Evolutionary conservation across 2,329 filamentous ascomycete genomes (phyloP).

Genomic region (Colletotrichum falcatum): DNA sequence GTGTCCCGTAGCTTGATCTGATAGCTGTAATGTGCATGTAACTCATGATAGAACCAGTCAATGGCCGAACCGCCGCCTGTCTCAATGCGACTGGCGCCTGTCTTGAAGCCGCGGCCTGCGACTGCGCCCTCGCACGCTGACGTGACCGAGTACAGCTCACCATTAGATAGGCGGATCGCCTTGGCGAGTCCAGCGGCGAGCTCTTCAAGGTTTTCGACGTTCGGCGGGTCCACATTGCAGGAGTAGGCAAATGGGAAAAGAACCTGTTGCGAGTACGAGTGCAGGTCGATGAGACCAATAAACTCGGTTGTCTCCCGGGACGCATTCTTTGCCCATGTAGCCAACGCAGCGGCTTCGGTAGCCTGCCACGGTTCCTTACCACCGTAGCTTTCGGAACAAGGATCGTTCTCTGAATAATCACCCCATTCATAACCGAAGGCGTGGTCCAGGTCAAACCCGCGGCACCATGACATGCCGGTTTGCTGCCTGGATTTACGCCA

Average conservation of each 20-base stretch:
- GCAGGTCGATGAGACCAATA: conserved; percentile 88
- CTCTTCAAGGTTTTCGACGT: conserved; percentile 92
- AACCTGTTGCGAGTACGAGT: conserved; percentile 95
- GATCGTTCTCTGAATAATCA: conserved; percentile 70
- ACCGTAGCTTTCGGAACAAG: conserved; percentile 91
- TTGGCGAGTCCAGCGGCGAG: conserved; percentile 89
- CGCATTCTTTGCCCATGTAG: conserved; percentile 86
- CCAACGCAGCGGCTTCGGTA: conserved; percentile 79
- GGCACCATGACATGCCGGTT: conserved; percentile 85
- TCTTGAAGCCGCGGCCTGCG: conserved; percentile 47
- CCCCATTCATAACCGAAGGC: conserved; percentile 86
- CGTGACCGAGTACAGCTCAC: conserved; percentile 80
- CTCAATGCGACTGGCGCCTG: conserved; percentile 64
- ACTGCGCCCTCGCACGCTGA: conserved; percentile 90
- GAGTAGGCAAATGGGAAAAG: conserved; percentile 93
- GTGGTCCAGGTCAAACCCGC: conserved; percentile 89
- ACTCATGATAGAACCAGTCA: conserved; percentile 94
- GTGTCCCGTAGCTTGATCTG: conserved; percentile 95
- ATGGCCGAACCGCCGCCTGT: conserved; percentile 86
- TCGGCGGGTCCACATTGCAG: conserved; percentile 81
- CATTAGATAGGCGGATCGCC: conserved; percentile 83
- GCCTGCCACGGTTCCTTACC: conserved; percentile 87
- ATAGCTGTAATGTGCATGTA: conserved; percentile 86
- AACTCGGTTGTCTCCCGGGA: conserved; percentile 79
- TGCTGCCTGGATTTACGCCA: conserved; percentile 96